A percentile compares a stretch with the other conserved stretches of the same genome.
Evolutionary conservation across 163 green algal genomes (phyloP).

Genomic region (Coccomyxa subellipsoidea): DNA sequence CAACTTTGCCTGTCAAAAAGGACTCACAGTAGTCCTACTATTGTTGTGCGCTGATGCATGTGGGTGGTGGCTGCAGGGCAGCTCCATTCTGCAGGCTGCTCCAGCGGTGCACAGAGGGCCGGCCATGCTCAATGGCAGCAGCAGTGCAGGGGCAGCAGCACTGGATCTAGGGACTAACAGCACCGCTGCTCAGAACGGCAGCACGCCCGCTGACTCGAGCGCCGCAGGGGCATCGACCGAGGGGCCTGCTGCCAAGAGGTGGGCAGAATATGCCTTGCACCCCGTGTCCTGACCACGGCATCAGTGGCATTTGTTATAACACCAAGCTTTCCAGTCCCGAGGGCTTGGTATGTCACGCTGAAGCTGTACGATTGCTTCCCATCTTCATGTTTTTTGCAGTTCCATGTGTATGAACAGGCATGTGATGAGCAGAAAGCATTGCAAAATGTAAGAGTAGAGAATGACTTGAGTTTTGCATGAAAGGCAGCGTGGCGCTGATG

Average conservation of each 20-base stretch:
- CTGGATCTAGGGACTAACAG: background rate
- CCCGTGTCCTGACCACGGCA: too few species aligned
- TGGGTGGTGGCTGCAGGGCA: background rate
- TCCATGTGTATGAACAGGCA: too few species aligned
- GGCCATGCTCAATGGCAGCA: background rate
- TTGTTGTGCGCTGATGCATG: background rate
- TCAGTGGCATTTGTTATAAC: too few species aligned
- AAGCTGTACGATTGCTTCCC: too few species aligned
- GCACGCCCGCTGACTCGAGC: background rate
- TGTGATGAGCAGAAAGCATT: background rate
- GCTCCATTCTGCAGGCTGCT: constrained; percentile 1
- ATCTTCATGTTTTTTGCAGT: too few species aligned
- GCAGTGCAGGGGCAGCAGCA: background rate
- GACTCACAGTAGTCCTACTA: too few species aligned
- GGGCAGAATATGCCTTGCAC: background rate
- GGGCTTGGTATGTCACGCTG: too few species aligned
- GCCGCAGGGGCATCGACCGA: background rate
- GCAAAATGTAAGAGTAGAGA: too few species aligned
- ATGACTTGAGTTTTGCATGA: background rate
- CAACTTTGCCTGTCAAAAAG: too few species aligned
- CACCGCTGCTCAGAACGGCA: background rate
- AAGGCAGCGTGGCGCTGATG: background rate
- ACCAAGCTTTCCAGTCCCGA: too few species aligned
- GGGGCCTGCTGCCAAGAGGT: background rate
- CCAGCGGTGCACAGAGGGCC: background rate